Base-by-base conservation (phyloP, 345 rosid species). In the Sonneratia caseolaris region DNA sequence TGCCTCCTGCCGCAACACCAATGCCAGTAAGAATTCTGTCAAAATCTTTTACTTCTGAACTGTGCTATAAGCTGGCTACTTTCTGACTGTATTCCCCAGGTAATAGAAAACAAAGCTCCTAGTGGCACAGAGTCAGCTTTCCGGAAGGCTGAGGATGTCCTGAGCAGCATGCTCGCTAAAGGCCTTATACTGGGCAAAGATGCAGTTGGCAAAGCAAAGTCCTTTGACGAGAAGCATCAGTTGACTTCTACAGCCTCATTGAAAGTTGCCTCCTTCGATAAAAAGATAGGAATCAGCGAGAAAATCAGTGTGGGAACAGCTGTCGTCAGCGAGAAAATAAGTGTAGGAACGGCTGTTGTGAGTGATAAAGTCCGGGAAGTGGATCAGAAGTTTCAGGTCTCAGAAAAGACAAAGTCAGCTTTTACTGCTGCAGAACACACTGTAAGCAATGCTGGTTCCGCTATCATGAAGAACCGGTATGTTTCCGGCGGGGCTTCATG, bases 391-490 rank as follows among this genome's bases (percentile, higher is more conserved):
- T 92, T 83, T 79, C 99, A 92, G 79, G 98, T 95, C 53, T 87
- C 99, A 0, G 99, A 87, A 86, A 95, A 92, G 84, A 89, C 99
- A 22, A 95, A 90, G 73, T 86, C 92, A 11, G 97, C 99, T 57
- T 86, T 90, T 53, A 88, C 94, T 12, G 93, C 81, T 47, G 97
- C 99, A 0, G 99, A 90, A 81, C 90, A 92, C 76, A 92, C 85
- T 56, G 92, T 92, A 64, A 87, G 94, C 74, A 85, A 66, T 68
- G 98, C 98, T 4, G 91, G 99, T 69, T 82, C 94, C 38, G 97
- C 99, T 51, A 88, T 95, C 72, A 95, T 95, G 98, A 90, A 88
- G 82, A 95, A 95, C 82, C 81, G 93, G 68, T 90, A 89, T 75
- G 86, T 95, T 13, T 86, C 88, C 74, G 84, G 96, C 0, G 86